Base-by-base conservation (phyloP, 176 grass and related monocot species). In the Zea luxurians region DNA sequence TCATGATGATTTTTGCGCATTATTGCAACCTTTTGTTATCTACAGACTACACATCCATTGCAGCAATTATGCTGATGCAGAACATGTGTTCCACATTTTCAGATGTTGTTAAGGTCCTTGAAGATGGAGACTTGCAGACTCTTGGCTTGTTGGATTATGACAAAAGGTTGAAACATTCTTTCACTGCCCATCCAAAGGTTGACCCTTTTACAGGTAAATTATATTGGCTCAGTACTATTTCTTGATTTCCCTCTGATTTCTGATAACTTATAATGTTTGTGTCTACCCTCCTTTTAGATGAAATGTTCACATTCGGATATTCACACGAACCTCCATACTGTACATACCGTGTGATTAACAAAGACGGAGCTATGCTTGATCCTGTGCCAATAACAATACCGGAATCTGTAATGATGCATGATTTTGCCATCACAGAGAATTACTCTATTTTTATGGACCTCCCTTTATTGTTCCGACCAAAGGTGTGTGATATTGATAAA, bases 281-380 rank as follows among this genome's bases (percentile, higher is more conserved):
- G 42, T 78, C 74, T 78, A 70, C 47, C 11, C 15, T 74, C 15
- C 34, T 78, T 93, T 79, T 67, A 97, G 94, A 91, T 84, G 94
- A 97, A 82, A 97, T 97, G 94, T 97, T 97, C 85, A 94, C 91
- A n/a, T 97, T 97, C 77, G 94, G 94, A 45, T 97, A 97, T 78
- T 86, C 94, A 15, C 91, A 92, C 13, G 82, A 90, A 68, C 89
- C 89, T 79, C 94, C 94, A 18, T 97, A 97, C 78, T 88, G 88
- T 73, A 97, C 94, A 78, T 97, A 97, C 68, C 89, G 89, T 67
- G 94, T 97, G 13, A 90, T 97, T 80, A 92, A 89, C 46, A 97
- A 97, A 64, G 91, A 94, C 27, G 94, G 94, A 48, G 60, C 81
- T 48, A 97, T 97, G 94, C 89, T 93, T 83, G 91, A 97, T 86